These are phyloP conservation scores for Stygiomarasmius scandens DNA, from an alignment of 1,284 basidiomycete genomes.

Conservation along the genomic window DNA sequence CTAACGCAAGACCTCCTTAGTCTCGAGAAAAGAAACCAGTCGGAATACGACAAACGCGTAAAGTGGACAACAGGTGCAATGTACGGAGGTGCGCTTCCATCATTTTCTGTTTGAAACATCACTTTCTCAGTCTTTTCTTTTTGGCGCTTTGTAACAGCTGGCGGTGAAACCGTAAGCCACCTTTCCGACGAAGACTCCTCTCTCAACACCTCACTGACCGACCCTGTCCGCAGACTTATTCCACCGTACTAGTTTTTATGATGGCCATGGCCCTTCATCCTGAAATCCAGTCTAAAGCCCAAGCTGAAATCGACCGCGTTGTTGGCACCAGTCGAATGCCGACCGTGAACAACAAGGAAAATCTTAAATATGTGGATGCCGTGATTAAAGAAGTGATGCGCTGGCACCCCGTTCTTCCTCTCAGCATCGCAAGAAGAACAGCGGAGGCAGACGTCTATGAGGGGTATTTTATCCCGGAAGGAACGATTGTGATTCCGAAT, in stretches of 20 bases:
- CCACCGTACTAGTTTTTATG: slow-evolving; percentile 28
- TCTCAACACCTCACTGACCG: neutral
- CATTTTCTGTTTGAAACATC: neutral
- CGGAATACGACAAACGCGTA: slow-evolving; percentile 8
- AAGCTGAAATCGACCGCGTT: slow-evolving; percentile 21
- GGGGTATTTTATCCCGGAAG: slow-evolving; percentile 13
- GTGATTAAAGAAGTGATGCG: slow-evolving; percentile 16
- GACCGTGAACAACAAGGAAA: slow-evolving; percentile 17
- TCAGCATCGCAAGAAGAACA: slow-evolving; percentile 8
- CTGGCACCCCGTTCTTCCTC: slow-evolving; percentile 6
- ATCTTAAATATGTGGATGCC: slow-evolving; percentile 21
- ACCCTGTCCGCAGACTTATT: slow-evolving; percentile 23
- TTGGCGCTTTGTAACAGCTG: slow-evolving; percentile 11
- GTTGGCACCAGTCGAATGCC: slow-evolving; percentile 14
- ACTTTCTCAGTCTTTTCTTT: neutral
- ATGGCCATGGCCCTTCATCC: slow-evolving; percentile 27
- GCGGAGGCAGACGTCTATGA: neutral
- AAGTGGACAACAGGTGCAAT: slow-evolving; percentile 28
- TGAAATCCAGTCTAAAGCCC: slow-evolving; percentile 21
- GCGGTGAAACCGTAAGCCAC: slow-evolving; percentile 23
- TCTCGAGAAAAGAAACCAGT: neutral
- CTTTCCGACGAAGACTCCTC: neutral
- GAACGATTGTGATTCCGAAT: slow-evolving; percentile 13
- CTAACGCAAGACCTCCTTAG: neutral
- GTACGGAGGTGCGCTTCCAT: slow-evolving; percentile 18